Evolutionary conservation across 2,329 filamentous ascomycete species (phyloP).

Genomic region (Davidsoniella virescens): DNA sequence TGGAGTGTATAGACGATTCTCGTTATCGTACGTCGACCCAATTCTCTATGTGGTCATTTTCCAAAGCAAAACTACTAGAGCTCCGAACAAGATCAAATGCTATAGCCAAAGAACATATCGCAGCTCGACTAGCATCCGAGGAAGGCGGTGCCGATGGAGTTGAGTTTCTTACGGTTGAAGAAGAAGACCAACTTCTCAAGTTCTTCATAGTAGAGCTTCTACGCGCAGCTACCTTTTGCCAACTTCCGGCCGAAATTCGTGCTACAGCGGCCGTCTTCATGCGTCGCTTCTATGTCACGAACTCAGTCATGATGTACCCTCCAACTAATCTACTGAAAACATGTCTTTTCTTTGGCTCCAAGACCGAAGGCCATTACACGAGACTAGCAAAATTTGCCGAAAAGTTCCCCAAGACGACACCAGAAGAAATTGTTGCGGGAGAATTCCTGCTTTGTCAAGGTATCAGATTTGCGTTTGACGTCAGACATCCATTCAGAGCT

Average conservation of each 20-base stretch:
- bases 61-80: slow-evolving; percentile 50
- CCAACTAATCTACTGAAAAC: slow-evolving; percentile 80
- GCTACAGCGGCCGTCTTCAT: slow-evolving; percentile 80
- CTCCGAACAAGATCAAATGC: slow-evolving; percentile 66
- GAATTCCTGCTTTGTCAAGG: slow-evolving; percentile 90
- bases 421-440: slow-evolving; percentile 72
- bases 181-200: slow-evolving; percentile 67
- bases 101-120: slow-evolving; percentile 49
- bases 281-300: slow-evolving; percentile 86
- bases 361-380: slow-evolving; percentile 74
- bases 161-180: slow-evolving; percentile 65
- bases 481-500: slow-evolving; percentile 76
- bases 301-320: slow-evolving; percentile 92
- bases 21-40: slow-evolving; percentile 82
- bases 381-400: slow-evolving; percentile 48
- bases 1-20: slow-evolving; percentile 50
- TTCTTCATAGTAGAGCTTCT: slow-evolving; percentile 53
- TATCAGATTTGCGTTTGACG: slow-evolving; percentile 82
- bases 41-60: slow-evolving; percentile 86
- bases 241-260: slow-evolving; percentile 15
- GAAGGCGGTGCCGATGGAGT: slow-evolving; percentile 24
- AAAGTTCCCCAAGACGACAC: slow-evolving; percentile 51
- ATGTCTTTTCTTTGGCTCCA: slow-evolving; percentile 81
- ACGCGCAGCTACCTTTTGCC: slow-evolving; percentile 36
- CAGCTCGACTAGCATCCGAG: slow-evolving; percentile 26